Evolutionary conservation across 768 basidiomycete species (phyloP).

Genomic region (Pseudohyphozyma bogoriensis): DNA sequence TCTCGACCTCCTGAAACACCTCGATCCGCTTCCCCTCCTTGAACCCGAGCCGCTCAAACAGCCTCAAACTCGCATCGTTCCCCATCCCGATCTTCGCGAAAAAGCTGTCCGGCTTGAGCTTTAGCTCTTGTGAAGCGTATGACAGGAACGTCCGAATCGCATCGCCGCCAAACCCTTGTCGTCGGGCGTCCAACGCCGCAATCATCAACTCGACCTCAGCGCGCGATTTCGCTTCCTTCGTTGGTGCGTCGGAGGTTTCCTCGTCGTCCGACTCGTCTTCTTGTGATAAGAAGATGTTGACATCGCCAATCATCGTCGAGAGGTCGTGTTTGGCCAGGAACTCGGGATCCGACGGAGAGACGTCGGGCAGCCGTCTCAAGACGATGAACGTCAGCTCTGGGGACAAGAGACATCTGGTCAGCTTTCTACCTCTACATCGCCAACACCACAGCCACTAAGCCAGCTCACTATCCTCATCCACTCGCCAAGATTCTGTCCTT

Average conservation of each 20-base stretch:
- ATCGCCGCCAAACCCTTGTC: slow-evolving; percentile 56
- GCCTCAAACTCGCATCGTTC: slow-evolving; percentile 57
- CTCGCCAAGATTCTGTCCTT: slow-evolving; percentile 64
- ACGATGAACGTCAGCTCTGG: slow-evolving; percentile 83
- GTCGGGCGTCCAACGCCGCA: slow-evolving; percentile 48
- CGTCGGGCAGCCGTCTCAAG: slow-evolving; percentile 44
- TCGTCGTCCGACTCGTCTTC: slow-evolving; percentile 37
- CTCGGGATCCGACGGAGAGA: slow-evolving; percentile 19
- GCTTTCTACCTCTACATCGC: too few species aligned
- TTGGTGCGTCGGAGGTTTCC: too few species aligned
- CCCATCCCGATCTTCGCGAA: slow-evolving; percentile 60
- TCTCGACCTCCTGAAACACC: slow-evolving; percentile 75
- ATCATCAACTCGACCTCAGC: slow-evolving; percentile 90
- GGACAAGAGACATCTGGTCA: neutral
- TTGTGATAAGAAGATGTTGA: slow-evolving; percentile 75
- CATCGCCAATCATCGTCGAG: slow-evolving; percentile 76
- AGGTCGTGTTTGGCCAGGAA: slow-evolving; percentile 33
- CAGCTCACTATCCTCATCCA: slow-evolving; percentile 63
- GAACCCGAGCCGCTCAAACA: slow-evolving; percentile 74
- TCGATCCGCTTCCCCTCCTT: slow-evolving; percentile 53
- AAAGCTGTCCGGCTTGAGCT: slow-evolving; percentile 41
- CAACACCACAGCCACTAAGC: neutral
- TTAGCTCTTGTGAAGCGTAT: slow-evolving; percentile 47
- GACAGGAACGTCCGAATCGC: slow-evolving; percentile 57
- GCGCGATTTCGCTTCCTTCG: too few species aligned